Percentiles rank a stretch among this genome's conserved stretches.
Evolutionary conservation across 1,284 basidiomycete species (phyloP).

Genomic region (Papiliotrema nemorosa): DNA sequence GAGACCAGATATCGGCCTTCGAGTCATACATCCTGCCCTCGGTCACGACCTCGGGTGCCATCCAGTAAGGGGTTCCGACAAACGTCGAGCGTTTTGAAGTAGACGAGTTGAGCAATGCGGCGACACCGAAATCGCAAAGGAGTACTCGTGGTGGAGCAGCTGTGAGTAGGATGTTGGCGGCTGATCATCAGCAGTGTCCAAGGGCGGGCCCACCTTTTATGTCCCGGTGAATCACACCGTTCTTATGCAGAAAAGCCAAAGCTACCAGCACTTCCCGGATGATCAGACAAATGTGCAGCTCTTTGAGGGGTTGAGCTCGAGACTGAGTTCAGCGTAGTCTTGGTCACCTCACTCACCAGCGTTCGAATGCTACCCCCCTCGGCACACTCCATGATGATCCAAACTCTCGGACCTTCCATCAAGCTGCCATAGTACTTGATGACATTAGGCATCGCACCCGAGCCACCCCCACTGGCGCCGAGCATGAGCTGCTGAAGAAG

Average conservation of each 20-base stretch:
- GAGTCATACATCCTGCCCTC: slow-evolving; percentile 84
- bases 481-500: slow-evolving; percentile 75
- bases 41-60: slow-evolving; percentile 96
- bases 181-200: slow-evolving; percentile 43
- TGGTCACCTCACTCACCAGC: slow-evolving; percentile 53
- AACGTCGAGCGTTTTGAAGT: slow-evolving; percentile 90
- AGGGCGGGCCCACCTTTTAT: slow-evolving; percentile 62
- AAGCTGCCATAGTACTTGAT: slow-evolving; percentile 95
- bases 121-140: slow-evolving; percentile 95
- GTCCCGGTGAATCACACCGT: slow-evolving; percentile 92
- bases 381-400: slow-evolving; percentile 99
- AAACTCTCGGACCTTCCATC: slow-evolving; percentile 89
- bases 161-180: slow-evolving; percentile 90
- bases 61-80: slow-evolving; percentile 97
- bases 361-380: slow-evolving; percentile 92
- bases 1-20: slow-evolving; percentile 95
- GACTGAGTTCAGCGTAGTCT: slow-evolving; percentile 63
- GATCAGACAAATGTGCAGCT: slow-evolving; percentile 84
- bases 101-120: slow-evolving; percentile 79
- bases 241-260: slow-evolving; percentile 83
- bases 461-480: slow-evolving; percentile 27
- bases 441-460: slow-evolving; percentile 59
- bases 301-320: slow-evolving; percentile 77
- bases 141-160: slow-evolving; percentile 75
- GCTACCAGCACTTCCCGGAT: slow-evolving; percentile 83